Base-by-base conservation (phyloP, 495 filamentous ascomycete species). In the Copromyces sp. region DNA sequence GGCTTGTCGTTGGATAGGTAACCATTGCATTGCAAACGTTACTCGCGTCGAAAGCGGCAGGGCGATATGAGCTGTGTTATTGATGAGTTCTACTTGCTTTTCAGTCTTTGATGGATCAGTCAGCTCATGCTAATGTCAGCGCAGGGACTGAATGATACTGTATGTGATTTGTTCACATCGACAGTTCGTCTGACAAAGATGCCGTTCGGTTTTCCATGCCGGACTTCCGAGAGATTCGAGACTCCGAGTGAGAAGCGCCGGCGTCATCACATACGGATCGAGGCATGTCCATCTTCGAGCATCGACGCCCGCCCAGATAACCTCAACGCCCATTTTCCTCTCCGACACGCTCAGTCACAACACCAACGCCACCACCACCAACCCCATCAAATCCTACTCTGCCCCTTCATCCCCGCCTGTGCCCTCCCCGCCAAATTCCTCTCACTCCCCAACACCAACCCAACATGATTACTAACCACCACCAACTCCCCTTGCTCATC, bases 401-500 rank as follows among this genome's bases (percentile, higher is more conserved):
- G 29, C 44, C 20, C 16, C 6, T 20, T 32, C 73, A 68, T 70
- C 11, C 37, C 40, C 16, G n/a, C 39, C 12, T 59, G 73, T 14
- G 45, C 69, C 68, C 78, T 75, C 68, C 73, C 73, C 6, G 68
- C 71, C 24, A 71, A 77, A 69, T 83, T 84, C 53, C 77, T 77
- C 71, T 81, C 80, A 20, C 74, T 70, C 2, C 75, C 77, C 68
- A 92, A 76, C 35, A 91, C 84, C 77, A 92, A 76, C 4, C 85
- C 85, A 69, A 92, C 85, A 78, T 93, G 91, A 68, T 87, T 83
- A 76, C 85, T 86, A 53, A 92, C 47, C 20, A 89, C 90, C 32
- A 93, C 81, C 65, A 93, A 77, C 24, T 89, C 85, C 1, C 86
- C 86, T 11, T 78, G 70, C 40, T 84, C 81, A 80, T 92, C 89